phyloP scores from a whole-genome alignment of 306 rosid genomes.

The Echinosophora koreensis region DNA sequence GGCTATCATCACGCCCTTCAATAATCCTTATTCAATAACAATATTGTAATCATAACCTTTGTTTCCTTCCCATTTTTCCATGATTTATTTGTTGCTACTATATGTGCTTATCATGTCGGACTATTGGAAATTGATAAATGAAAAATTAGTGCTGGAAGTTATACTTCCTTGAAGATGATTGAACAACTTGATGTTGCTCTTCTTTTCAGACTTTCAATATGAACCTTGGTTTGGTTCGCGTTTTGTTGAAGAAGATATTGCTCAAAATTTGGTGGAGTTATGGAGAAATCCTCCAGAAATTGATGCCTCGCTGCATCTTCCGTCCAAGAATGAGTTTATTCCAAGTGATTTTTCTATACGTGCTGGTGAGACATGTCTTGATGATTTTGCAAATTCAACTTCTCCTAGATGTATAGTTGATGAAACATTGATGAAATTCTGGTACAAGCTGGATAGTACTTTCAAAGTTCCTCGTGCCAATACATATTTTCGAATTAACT shows the following conservation, averaged over 20 bases:
- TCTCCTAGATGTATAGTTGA: slow-evolving; percentile 82
- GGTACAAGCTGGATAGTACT: slow-evolving; percentile 85
- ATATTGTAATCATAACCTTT: not conserved
- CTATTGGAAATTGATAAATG: slow-evolving; percentile 16
- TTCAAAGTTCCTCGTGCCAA: slow-evolving; percentile 95
- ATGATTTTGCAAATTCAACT: slow-evolving; percentile 53
- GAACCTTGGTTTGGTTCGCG: slow-evolving; percentile 98
- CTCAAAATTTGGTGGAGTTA: slow-evolving; percentile 69
- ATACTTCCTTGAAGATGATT: slow-evolving; percentile 37
- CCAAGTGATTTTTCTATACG: slow-evolving; percentile 88
- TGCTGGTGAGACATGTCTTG: slow-evolving; percentile 46
- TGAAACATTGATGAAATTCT: slow-evolving; percentile 86
- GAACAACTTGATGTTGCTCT: slow-evolving; percentile 37
- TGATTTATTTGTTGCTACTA: slow-evolving; percentile 22
- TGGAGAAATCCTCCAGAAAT: slow-evolving; percentile 87
- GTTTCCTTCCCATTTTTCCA: slow-evolving; percentile 6
- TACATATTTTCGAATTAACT: slow-evolving; percentile 85
- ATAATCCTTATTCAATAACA: slow-evolving; percentile 29
- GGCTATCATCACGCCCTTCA: not conserved
- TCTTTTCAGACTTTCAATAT: slow-evolving; percentile 64
- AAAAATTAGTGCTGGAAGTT: slow-evolving; percentile 32
- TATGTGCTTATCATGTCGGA: slow-evolving; percentile 31
- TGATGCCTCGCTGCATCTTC: slow-evolving; percentile 83
- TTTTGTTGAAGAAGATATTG: slow-evolving; percentile 77
- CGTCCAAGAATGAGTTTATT: slow-evolving; percentile 89